Evolutionary conservation across 2,329 filamentous ascomycete species (phyloP).

Genomic region (Cladorrhinum sp.): DNA sequence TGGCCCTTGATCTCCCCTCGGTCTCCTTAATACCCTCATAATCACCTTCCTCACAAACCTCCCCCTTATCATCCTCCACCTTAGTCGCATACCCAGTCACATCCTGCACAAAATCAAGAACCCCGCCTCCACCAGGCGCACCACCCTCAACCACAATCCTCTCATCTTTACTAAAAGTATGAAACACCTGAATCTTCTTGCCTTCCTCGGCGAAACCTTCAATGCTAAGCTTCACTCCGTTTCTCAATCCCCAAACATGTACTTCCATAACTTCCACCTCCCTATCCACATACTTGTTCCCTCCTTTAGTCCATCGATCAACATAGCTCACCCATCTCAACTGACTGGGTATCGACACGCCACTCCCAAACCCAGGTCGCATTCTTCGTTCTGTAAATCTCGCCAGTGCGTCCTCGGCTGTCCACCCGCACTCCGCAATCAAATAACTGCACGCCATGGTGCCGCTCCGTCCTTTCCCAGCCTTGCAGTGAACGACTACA

Average conservation of each 20-base stretch:
- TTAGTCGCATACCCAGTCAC: slow-evolving; percentile 44
- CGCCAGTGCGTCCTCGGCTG: slow-evolving; percentile 49
- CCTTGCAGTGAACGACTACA: slow-evolving; percentile 93
- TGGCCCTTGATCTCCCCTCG: not conserved
- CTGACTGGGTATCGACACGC: slow-evolving; percentile 91
- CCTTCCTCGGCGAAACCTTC: slow-evolving; percentile 88
- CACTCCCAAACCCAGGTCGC: slow-evolving; percentile 82
- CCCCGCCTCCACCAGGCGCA: slow-evolving; percentile 47
- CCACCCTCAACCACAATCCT: slow-evolving; percentile 63
- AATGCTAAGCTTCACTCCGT: slow-evolving; percentile 83
- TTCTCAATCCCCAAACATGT: slow-evolving; percentile 82
- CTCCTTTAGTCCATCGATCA: slow-evolving; percentile 73
- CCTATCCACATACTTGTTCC: slow-evolving; percentile 78
- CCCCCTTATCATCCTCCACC: slow-evolving; percentile 19
- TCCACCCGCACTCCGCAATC: slow-evolving; percentile 75
- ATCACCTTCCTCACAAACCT: slow-evolving; percentile 34
- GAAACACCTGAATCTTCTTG: slow-evolving; percentile 77
- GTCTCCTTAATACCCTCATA: slow-evolving; percentile 30
- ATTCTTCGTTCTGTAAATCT: slow-evolving; percentile 78
- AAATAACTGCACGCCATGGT: slow-evolving; percentile 86
- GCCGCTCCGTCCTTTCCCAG: slow-evolving; percentile 89
- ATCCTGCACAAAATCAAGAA: slow-evolving; percentile 53
- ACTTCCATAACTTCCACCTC: slow-evolving; percentile 83
- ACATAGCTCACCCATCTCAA: slow-evolving; percentile 85
- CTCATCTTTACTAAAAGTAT: slow-evolving; percentile 74